Evolutionary conservation across 345 rosid genomes (phyloP).

Genomic region (Lepidium aucheri): DNA sequence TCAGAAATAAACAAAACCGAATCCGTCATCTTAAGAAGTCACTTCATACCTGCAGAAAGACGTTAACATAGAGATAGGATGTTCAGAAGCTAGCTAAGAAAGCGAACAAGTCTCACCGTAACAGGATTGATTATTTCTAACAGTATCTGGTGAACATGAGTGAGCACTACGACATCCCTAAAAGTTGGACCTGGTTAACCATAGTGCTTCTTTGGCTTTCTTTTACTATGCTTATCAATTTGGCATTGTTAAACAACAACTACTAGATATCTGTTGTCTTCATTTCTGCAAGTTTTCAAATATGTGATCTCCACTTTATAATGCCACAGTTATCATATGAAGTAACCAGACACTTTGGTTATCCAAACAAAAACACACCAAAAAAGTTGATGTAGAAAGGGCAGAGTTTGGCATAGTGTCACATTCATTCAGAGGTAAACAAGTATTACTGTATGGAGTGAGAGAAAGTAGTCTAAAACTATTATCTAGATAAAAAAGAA

Average conservation of each 20-base stretch:
- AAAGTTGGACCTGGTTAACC: slow-evolving; percentile 88
- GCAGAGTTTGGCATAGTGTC: too few relatives aligned
- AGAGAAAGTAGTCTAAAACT: background rate
- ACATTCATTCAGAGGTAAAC: slow-evolving; percentile 8
- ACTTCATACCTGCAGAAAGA: slow-evolving; percentile 57
- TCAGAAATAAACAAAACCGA: too few relatives aligned
- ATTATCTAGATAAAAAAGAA: background rate
- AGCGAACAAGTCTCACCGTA: slow-evolving; percentile 74
- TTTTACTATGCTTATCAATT: slow-evolving; percentile 5
- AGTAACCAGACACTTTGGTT: too few relatives aligned
- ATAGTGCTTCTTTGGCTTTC: background rate
- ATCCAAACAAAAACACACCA: too few relatives aligned
- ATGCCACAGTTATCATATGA: background rate
- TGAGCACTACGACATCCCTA: slow-evolving; percentile 84
- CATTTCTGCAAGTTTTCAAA: background rate
- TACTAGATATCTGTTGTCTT: slow-evolving; percentile 7
- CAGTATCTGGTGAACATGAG: slow-evolving; percentile 90
- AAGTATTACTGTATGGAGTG: background rate
- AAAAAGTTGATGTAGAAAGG: slow-evolving; percentile 41
- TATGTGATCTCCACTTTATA: background rate
- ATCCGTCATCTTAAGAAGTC: too few relatives aligned
- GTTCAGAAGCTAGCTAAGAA: slow-evolving; percentile 56
- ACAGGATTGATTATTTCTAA: slow-evolving; percentile 76
- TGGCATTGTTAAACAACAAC: slow-evolving; percentile 7
- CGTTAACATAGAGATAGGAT: slow-evolving; percentile 59